A percentile compares a stretch with the other conserved stretches of the same genome.
Evolutionary conservation across 495 filamentous ascomycete genomes (phyloP).

Genomic region (Echria macrotheca): DNA sequence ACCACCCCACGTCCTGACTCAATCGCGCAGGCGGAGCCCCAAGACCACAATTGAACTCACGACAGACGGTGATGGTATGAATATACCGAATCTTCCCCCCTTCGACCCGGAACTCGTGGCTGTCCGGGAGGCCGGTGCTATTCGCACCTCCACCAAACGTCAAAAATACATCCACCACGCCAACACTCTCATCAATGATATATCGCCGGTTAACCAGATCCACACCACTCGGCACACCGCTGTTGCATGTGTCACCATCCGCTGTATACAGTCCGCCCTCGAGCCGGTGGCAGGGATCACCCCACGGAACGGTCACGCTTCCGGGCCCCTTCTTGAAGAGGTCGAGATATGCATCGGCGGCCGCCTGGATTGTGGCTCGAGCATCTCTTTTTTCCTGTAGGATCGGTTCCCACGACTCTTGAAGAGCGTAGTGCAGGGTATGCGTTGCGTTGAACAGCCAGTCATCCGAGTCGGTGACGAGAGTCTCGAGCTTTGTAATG

Average conservation of each 20-base stretch:
- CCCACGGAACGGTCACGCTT: conserved; percentile 40
- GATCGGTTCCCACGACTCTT: conserved; percentile 39
- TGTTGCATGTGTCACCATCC: conserved; percentile 31
- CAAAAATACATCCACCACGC: conserved; percentile 40
- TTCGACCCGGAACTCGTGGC: conserved; percentile 46
- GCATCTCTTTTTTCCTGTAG: conserved; percentile 32
- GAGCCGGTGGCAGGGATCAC: conserved; percentile 35
- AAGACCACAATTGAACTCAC: conserved; percentile 27
- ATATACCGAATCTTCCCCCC: conserved; percentile 41
- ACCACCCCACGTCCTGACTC: conserved; percentile 9
- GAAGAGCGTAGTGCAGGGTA: conserved; percentile 37
- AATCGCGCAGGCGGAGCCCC: conserved; percentile 11
- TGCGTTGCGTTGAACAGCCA: conserved; percentile 46
- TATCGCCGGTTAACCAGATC: conserved; percentile 36
- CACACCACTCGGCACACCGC: conserved; percentile 35
- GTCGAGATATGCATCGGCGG: conserved; percentile 42
- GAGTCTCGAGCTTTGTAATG: conserved; percentile 32
- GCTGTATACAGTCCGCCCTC: conserved; percentile 40
- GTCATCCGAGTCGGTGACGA: conserved; percentile 34
- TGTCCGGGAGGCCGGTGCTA: conserved; percentile 35
- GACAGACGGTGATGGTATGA: conserved; percentile 38
- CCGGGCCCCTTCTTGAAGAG: conserved; percentile 36
- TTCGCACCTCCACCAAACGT: conserved; percentile 30
- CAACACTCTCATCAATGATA: conserved; percentile 42
- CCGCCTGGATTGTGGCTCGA: conserved; percentile 38